Conservation (phyloP, 129 eudicot genomes). For the Flaveria bidentis region DNA sequence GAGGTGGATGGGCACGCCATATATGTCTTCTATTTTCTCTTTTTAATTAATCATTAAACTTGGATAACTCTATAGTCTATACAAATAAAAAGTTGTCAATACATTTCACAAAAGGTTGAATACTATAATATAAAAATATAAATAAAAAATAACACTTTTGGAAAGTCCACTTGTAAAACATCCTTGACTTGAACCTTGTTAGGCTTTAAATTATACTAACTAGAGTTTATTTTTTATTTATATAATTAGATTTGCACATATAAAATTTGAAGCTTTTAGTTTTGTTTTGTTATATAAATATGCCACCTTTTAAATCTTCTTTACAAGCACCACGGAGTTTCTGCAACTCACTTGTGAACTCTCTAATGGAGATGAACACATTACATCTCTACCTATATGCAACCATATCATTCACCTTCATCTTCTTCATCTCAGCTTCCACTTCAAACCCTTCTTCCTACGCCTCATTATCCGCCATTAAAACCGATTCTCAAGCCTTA, state of each 20-base stretch:
- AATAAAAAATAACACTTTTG: not conserved
- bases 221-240: not conserved
- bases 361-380: conserved; percentile 38
- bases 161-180: not conserved
- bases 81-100: conserved; percentile 12
- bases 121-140: not conserved
- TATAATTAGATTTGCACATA: not conserved
- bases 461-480: conserved; percentile 35
- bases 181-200: not conserved
- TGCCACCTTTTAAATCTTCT: conserved; percentile 27
- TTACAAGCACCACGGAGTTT: conserved; percentile 3
- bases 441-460: conserved; percentile 19
- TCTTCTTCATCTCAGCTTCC: conserved; percentile 33
- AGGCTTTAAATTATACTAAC: not conserved
- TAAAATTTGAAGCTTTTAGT: not conserved
- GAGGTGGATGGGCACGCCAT: conserved; percentile 38
- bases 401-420: conserved; percentile 28
- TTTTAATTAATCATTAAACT: not conserved
- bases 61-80: not conserved
- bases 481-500: conserved; percentile 67
- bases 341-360: conserved; percentile 20
- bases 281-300: conserved; percentile 19
- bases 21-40: not conserved
- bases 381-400: conserved; percentile 33
- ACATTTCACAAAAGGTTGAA: not conserved